phyloP scores from a whole-genome alignment of 1,139 yeast species.

The Meyerozyma smithsonii region DNA sequence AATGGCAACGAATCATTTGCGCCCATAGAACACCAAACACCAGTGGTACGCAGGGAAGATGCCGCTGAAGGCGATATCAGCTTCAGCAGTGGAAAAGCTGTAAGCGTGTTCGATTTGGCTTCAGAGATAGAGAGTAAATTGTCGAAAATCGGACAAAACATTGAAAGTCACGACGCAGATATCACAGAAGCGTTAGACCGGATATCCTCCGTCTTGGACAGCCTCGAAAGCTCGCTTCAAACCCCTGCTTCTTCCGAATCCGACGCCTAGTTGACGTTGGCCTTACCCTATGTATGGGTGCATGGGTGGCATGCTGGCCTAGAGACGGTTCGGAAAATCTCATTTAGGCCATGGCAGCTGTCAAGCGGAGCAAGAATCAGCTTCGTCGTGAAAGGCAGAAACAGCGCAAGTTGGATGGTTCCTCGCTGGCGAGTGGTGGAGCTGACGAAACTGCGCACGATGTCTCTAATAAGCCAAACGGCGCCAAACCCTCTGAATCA shows the following conservation, averaged over 20 bases:
- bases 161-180: slow-evolving; percentile 8
- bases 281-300: background rate
- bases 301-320: background rate
- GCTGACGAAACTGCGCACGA: slow-evolving; percentile 5
- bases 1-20: slow-evolving; percentile 1
- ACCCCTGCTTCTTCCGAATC: background rate
- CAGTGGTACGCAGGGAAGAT: slow-evolving; percentile 3
- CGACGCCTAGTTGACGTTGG: background rate
- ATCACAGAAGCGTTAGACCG: background rate
- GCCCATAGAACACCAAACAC: background rate
- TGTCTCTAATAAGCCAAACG: background rate
- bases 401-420: slow-evolving; percentile 32
- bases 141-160: slow-evolving; percentile 5
- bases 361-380: slow-evolving; percentile 48
- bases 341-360: slow-evolving; percentile 2
- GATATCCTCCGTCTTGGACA: background rate
- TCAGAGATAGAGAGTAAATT: slow-evolving; percentile 9
- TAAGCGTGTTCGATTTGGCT: slow-evolving; percentile 9
- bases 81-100: slow-evolving; percentile 4
- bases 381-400: slow-evolving; percentile 59
- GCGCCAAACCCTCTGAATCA: slow-evolving; percentile 7
- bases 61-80: slow-evolving; percentile 2
- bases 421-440: background rate
- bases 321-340: background rate
- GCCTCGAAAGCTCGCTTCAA: background rate